phyloP scores from a whole-genome alignment of 306 rosid species.

The Myrica gale region DNA sequence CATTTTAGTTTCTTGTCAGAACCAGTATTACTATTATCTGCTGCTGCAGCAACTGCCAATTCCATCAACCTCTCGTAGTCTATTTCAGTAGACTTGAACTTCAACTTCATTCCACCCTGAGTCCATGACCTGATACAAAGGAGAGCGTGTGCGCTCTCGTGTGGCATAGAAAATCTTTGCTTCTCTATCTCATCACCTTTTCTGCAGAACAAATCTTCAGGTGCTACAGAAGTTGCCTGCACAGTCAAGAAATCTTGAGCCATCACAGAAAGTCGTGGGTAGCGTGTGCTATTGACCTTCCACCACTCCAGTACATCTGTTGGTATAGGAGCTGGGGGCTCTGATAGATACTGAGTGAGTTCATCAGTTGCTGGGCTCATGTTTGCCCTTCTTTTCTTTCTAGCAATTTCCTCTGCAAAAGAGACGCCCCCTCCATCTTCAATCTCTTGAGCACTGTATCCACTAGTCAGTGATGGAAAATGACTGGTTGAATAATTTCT shows the following conservation, averaged over 20 bases:
- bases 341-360: conserved; percentile 88
- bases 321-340: conserved; percentile 82
- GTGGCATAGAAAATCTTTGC: conserved; percentile 75
- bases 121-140: conserved; percentile 89
- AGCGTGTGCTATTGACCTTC: conserved; percentile 80
- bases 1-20: conserved; percentile 42
- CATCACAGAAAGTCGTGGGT: conserved; percentile 88
- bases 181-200: conserved; percentile 76
- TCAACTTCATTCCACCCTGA: conserved; percentile 73
- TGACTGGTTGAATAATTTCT: conserved; percentile 67
- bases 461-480: conserved; percentile 64
- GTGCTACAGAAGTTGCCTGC: conserved; percentile 82
- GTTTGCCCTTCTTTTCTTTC: conserved; percentile 81
- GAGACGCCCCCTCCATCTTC: conserved; percentile 81
- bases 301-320: conserved; percentile 97
- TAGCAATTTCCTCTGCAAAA: conserved; percentile 93
- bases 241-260: conserved; percentile 90
- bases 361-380: conserved; percentile 78
- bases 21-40: conserved; percentile 29
- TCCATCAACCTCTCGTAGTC: conserved; percentile 57
- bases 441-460: conserved; percentile 60
- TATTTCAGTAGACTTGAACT: conserved; percentile 48
- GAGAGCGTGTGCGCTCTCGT: conserved; percentile 65
- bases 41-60: conserved; percentile 38
- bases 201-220: conserved; percentile 81